Base-by-base conservation (phyloP, 805 yeast species). In the Ascoidea rubescens region DNA sequence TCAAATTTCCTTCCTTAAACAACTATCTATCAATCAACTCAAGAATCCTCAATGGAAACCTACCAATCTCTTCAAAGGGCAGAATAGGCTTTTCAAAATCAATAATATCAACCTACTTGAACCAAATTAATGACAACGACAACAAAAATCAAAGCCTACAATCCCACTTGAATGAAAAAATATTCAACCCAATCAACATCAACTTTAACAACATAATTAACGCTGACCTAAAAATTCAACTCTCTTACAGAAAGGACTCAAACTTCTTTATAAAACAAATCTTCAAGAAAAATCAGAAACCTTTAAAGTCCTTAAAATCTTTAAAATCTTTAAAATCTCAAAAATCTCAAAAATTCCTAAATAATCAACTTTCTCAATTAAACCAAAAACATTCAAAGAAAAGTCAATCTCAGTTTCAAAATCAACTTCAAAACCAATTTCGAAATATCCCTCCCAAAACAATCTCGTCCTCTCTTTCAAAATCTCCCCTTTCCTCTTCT, bases 31-130 rank as follows among this genome's bases (percentile, higher is more conserved):
- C 64, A 47, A 66, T 90, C 1, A 78, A 80, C 5, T 77, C 83
- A 49, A 73, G 87, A 52, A 65, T 85, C 0, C 61, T 86, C 37
- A 90, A 89, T 63, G 96, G 96, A 0, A 76, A 82, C 14, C 78
- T 79, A 57, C 84, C 93, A 0, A 85, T 90, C 32, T 72, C 81
- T 8, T 83, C 95, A 1, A 82, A 81, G 62, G 96, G 96, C 2
- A 70, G 97, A 55, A 77, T 89, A 30, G 97, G 97, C 0, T 71
- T 91, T 51, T 82, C 91, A 55, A 84, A 84, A 62, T 69, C 82
- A 4, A 74, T 83, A 2, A 74, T 80, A 10, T 61, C 67, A 14
- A 61, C 67, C 17, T 64, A 66, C 51, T 57, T 66, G 5, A 66
- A 65, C 51, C 54, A 58, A 7, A 58, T 65, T 32, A 66, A 66